phyloP scores from a whole-genome alignment of 768 basidiomycete genomes.

The Hygrocybe coccinea region DNA sequence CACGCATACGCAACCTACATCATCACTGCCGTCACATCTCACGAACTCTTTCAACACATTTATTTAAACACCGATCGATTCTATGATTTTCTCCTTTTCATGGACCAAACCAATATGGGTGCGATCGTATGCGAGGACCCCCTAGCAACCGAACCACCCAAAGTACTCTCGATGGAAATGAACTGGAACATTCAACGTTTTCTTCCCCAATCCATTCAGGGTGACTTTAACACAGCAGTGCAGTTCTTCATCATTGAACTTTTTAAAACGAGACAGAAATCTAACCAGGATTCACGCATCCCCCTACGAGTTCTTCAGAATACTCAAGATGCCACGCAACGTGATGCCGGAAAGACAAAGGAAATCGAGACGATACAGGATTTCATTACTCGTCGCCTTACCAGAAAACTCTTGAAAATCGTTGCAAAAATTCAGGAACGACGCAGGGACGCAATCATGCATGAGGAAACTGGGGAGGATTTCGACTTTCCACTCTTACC shows the following conservation, averaged over 20 bases:
- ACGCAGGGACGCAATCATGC: conserved; percentile 53
- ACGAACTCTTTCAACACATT: conserved; percentile 93
- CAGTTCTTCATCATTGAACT: conserved; percentile 84
- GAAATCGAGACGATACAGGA: conserved; percentile 66
- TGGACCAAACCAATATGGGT: conserved; percentile 91
- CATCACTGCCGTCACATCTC: conserved; percentile 85
- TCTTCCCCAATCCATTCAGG: conserved; percentile 77
- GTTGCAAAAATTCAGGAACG: conserved; percentile 61
- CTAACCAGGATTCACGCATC: conserved; percentile 53
- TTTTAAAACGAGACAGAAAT: conserved; percentile 66
- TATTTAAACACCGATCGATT: conserved; percentile 81
- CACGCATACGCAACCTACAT: conserved; percentile 95
- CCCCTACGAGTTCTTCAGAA: conserved; percentile 66
- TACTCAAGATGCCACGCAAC: conserved; percentile 59
- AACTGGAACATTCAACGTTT: conserved; percentile 91
- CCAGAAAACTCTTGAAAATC: conserved; percentile 68
- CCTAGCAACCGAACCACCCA: conserved; percentile 58
- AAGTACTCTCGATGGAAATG: conserved; percentile 71
- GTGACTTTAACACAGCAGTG: conserved; percentile 65
- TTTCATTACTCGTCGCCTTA: conserved; percentile 77
- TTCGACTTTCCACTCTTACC: conserved; percentile 84
- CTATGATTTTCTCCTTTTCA: conserved; percentile 92
- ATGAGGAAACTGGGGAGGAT: conserved; percentile 47
- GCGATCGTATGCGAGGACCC: conserved; percentile 85
- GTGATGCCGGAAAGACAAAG: conserved; percentile 59